A percentile compares a stretch with the other conserved stretches of the same genome.
Conservation (phyloP, 2,329 filamentous ascomycete genomes). For the Fusarium sp. region DNA sequence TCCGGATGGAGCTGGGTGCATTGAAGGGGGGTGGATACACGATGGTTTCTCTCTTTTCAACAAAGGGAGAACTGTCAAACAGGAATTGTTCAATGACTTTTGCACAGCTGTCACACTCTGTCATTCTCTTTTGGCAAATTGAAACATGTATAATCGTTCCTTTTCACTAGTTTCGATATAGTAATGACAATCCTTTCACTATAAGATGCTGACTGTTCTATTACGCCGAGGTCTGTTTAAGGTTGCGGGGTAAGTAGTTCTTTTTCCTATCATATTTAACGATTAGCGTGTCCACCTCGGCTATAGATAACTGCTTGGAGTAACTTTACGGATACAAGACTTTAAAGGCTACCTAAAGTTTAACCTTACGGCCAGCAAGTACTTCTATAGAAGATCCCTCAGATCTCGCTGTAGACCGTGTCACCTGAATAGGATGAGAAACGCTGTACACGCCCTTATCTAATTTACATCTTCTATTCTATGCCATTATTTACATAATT, state of each 20-base stretch:
- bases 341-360: too few relatives aligned
- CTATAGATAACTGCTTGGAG: background rate
- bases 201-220: too few relatives aligned
- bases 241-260: background rate
- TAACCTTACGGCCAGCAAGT: accelerated
- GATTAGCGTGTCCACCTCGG: accelerated
- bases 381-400: background rate
- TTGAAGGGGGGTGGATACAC: background rate
- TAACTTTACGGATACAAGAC: background rate
- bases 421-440: accelerated
- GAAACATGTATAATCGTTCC: background rate
- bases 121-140: background rate
- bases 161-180: background rate
- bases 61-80: background rate
- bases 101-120: background rate
- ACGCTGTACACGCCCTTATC: accelerated
- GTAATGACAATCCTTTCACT: background rate
- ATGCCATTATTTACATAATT: background rate
- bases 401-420: background rate
- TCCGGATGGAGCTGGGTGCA: background rate
- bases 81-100: background rate
- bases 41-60: background rate
- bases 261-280: too few relatives aligned
- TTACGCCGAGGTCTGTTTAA: background rate
- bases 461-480: accelerated